A percentile compares a stretch with the other conserved stretches of the same genome.
These are phyloP conservation scores for Xylariaceae sp. DNA, from an alignment of 2,329 filamentous ascomycete species.

Conservation along the genomic window DNA sequence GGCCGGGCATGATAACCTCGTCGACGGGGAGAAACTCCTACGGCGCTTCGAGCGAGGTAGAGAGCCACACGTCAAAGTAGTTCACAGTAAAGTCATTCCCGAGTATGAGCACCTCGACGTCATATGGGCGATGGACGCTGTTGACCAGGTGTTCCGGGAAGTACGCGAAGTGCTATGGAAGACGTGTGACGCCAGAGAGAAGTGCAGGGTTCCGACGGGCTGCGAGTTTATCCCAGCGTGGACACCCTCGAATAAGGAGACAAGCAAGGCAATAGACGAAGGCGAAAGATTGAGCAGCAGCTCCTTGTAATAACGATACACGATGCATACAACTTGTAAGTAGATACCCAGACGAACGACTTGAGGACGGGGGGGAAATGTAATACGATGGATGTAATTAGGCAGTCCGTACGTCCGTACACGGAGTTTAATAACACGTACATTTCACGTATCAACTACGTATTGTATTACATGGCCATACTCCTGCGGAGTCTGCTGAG, in stretches of 20 bases:
- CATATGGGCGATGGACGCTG: slow-evolving; percentile 86
- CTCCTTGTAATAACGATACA: slow-evolving; percentile 16
- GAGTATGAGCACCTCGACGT: slow-evolving; percentile 93
- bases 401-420: no score
- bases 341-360: no score
- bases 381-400: no score
- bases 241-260: slow-evolving; percentile 25
- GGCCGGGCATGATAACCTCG: slow-evolving; percentile 73
- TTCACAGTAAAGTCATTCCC: slow-evolving; percentile 76
- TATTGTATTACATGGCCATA: no score
- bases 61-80: slow-evolving; percentile 74
- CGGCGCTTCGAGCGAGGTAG: slow-evolving; percentile 67
- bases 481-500: no score
- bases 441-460: no score
- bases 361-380: no score
- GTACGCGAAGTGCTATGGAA: slow-evolving; percentile 79
- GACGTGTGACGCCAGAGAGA: slow-evolving; percentile 52
- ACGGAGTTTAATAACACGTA: no score
- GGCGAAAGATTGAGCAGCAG: slow-evolving; percentile 32
- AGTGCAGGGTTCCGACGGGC: slow-evolving; percentile 59
- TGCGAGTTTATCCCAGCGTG: slow-evolving; percentile 50
- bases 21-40: slow-evolving; percentile 72
- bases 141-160: slow-evolving; percentile 76
- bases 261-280: slow-evolving; percentile 13
- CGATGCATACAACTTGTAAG: no score